A percentile compares a stretch with the other conserved stretches of the same genome.
phyloP scores from a whole-genome alignment of 1,284 basidiomycete species.

The Bondarzewia mesenterica region DNA sequence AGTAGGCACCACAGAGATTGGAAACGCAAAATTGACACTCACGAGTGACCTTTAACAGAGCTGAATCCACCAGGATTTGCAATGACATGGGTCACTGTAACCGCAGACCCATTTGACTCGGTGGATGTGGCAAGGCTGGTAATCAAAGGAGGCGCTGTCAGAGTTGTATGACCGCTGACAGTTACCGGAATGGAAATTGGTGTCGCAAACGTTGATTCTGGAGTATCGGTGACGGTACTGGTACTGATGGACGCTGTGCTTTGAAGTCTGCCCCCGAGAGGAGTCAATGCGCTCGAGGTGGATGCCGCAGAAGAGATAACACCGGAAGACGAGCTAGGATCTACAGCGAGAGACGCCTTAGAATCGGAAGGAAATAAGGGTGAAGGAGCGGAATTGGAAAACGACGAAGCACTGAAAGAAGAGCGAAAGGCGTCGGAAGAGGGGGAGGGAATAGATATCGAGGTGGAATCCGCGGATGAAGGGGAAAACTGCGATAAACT shows the following conservation, averaged over 20 bases:
- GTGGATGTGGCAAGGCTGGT: constrained; percentile 39
- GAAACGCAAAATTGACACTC: not conserved
- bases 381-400: not conserved
- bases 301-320: constrained; percentile 3
- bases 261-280: not conserved
- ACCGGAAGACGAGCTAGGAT: constrained; percentile 3
- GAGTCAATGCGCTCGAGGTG: constrained; percentile 2
- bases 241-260: constrained; percentile 17
- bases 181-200: constrained; percentile 34
- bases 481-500: not conserved
- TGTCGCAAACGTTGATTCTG: constrained; percentile 35
- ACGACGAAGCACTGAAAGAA: not conserved
- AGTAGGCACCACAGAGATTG: not conserved
- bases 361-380: not conserved
- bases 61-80: constrained; percentile 35
- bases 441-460: too few species aligned
- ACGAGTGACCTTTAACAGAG: constrained; percentile 17
- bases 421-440: not conserved
- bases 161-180: constrained; percentile 25
- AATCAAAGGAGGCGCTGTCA: constrained; percentile 35
- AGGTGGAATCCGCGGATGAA: not conserved
- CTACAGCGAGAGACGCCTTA: constrained; percentile 1
- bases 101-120: constrained; percentile 29
- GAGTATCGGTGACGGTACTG: constrained; percentile 35
- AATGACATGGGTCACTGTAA: constrained; percentile 39